These are phyloP conservation scores for Zizania latifolia DNA, from an alignment of 176 grass and related monocot genomes.

Conservation along the genomic window DNA sequence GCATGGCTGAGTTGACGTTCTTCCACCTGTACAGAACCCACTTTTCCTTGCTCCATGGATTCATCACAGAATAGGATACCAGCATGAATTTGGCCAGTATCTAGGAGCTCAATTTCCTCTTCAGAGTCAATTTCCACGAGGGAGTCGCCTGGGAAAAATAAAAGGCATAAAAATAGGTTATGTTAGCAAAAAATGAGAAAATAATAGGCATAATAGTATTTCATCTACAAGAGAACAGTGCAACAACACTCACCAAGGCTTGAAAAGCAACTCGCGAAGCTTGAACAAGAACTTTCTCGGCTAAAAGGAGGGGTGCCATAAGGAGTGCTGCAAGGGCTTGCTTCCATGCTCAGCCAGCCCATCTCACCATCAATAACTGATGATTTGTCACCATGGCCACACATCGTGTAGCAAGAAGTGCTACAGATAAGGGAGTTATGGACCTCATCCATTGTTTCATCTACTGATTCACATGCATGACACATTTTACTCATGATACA, in stretches of 20 bases:
- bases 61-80: slow-evolving; percentile 8
- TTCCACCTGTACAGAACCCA: slow-evolving; percentile 8
- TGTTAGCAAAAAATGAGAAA: neutral
- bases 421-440: slow-evolving; percentile 14
- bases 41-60: slow-evolving; percentile 4
- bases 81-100: slow-evolving; percentile 32
- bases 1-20: slow-evolving; percentile 9
- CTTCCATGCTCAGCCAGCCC: slow-evolving; percentile 10
- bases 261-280: slow-evolving; percentile 65
- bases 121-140: slow-evolving; percentile 39
- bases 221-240: slow-evolving; percentile 10
- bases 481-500: slow-evolving; percentile 59
- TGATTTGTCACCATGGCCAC: slow-evolving; percentile 24
- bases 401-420: slow-evolving; percentile 21
- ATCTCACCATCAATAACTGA: slow-evolving; percentile 23
- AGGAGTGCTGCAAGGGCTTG: slow-evolving; percentile 40
- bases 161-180: slow-evolving; percentile 9
- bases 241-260: slow-evolving; percentile 43
- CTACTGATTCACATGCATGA: slow-evolving; percentile 44
- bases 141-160: slow-evolving; percentile 36
- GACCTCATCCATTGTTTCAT: slow-evolving; percentile 28
- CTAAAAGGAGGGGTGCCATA: slow-evolving; percentile 49
- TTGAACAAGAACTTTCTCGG: slow-evolving; percentile 56
- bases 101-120: slow-evolving; percentile 28
- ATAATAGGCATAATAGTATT: neutral